Evolutionary conservation across 495 filamentous ascomycete genomes (phyloP), one percentile per base, ranked within the genome.

Genomic region (Pseudevernia furfuracea): DNA sequence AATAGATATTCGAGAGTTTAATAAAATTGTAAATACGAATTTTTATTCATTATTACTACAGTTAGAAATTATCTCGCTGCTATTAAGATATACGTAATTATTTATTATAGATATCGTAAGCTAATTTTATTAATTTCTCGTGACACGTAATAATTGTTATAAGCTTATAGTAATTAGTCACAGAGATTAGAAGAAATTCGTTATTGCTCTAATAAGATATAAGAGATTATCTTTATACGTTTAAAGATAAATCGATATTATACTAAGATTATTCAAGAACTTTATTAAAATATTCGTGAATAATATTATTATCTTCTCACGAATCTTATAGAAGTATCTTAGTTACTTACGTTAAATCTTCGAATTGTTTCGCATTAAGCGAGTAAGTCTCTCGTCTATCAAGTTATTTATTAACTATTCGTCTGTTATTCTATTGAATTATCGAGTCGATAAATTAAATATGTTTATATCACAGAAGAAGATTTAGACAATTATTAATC

Each of bases 341-440:
- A 60, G 14, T 15, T 59, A 60, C 14, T n/a, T 59, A 60, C 2
- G 1, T 14, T 59, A 43, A 30, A 36, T 41, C 56, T 57, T 38
- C 21, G 5, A 30, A 34, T 7, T 30, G 2, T n/a, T 21, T 19
- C 37, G 56, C 1, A 57, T 2, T 11, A 53, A 46, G 21, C 34
- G 32, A 48, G 21, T 56, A 4, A 36, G 46, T 57, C 32, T 25
- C 0, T 57, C 32, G n/a, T 23, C 58, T 39, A 52, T 61, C 11
- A 61, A 61, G 12, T 66, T 39, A 21, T 25, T 38, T 64, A 64
- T 64, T 64, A 59, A 9, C 48, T 64, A 59, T 64, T 46, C 43
- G 1, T 58, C 5, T 0, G 53, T 59, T 62, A 38, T 34, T 9
- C 34, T 57, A 21, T 36, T 59, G 8, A 37, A 59, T 5, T 46